Evolutionary conservation across 176 grass and related monocot species (phyloP), one percentile per base, ranked within the genome.

Genomic region (Hyparrhenia diplandra): DNA sequence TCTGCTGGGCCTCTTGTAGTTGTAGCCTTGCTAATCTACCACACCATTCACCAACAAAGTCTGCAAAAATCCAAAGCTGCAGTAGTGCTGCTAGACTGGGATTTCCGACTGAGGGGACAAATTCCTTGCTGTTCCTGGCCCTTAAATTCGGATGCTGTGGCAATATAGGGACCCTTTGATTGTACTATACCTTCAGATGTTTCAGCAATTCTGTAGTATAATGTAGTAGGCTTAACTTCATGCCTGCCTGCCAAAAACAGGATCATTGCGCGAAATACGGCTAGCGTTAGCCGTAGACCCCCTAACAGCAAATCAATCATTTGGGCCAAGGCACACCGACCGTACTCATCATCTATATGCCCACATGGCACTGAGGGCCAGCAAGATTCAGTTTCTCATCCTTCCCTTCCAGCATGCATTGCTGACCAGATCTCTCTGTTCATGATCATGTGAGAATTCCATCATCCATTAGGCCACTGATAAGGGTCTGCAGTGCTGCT

Each of bases 1-100:
- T 78, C 78, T 25, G 73, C 72, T 82, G n/a, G n/a, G 77, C 64
- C 82, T 85, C 34, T 45, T n/a, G n/a, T n/a, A n/a, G n/a, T n/a
- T 66, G 57, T 20, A 51, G 29, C 51, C 51, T 59, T 61, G 52
- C 24, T 88, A 80, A 29, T 75, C 37, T 78, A 63, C 39, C 73
- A n/a, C n/a, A 31, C 49, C 49, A 52, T 8, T 55, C 51, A 55
- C 73, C 88, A 90, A 6, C 49, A 52, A 47, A 67, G 36, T 78
- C 65, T 40, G 71, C 27, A 43, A 85, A 70, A 51, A 5, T 61
- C 47, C 27, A 80, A 62, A 75, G 2, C 13, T 39, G 14, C 1
- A 70, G 70, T 45, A 35, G 57, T 2, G 17, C n/a, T n/a, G n/a
- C 61, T 70, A 43, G 25, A 43, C 59, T 16, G 31, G 5, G 76